A percentile compares a stretch with the other conserved stretches of the same genome.
Evolutionary conservation across 352 stramenopile genomes (phyloP).

Genomic region (Saprolegnia diclina): DNA sequence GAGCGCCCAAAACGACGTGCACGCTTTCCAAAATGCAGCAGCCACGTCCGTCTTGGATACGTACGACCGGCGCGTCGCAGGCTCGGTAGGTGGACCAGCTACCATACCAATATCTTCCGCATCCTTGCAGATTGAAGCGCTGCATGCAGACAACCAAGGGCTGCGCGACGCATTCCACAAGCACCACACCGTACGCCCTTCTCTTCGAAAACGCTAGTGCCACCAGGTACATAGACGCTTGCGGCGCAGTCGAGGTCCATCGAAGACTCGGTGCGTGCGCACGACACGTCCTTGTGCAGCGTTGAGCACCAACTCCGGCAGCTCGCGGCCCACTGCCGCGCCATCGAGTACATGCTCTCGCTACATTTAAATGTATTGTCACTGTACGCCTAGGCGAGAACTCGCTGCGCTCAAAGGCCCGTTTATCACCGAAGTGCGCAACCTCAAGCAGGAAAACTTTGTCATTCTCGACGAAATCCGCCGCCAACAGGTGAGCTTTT

Average conservation of each 20-base stretch:
- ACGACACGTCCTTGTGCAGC: neutral
- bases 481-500: constrained; percentile 44
- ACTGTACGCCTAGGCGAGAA: constrained; percentile 32
- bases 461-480: constrained; percentile 60
- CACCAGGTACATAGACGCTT: neutral
- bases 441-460: constrained; percentile 64
- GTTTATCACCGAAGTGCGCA: constrained; percentile 47
- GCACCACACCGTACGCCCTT: neutral
- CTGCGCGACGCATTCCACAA: neutral
- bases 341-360: neutral
- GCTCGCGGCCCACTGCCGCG: neutral
- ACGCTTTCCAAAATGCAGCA: constrained; percentile 4
- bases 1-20: neutral
- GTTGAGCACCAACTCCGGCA: constrained; percentile 1
- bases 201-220: neutral
- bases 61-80: neutral
- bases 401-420: constrained; percentile 47
- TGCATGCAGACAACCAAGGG: neutral
- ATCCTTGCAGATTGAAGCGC: neutral
- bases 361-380: no score
- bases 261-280: neutral
- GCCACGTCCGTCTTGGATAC: neutral
- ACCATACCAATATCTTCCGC: neutral
- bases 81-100: neutral
- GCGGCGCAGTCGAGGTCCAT: neutral